Percentiles rank a stretch among this genome's conserved stretches.
Evolutionary conservation across 768 basidiomycete genomes (phyloP).

Genomic region (Hydnomerulius pinastri): DNA sequence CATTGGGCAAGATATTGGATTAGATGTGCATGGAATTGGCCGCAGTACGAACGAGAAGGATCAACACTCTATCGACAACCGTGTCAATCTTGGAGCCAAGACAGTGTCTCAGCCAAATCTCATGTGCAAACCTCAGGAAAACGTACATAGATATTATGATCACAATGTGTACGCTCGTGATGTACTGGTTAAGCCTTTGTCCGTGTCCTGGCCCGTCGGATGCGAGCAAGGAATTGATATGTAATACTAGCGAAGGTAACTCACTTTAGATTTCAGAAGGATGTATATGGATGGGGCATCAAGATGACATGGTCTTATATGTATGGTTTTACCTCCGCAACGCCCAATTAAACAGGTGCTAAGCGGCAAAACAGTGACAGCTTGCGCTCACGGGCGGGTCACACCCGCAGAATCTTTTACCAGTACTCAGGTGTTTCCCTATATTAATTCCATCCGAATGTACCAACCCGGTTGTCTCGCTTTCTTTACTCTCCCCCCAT

Average conservation of each 20-base stretch:
- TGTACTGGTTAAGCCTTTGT: no score
- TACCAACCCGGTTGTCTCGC: no score
- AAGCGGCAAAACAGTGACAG: no score
- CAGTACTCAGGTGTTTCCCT: neutral
- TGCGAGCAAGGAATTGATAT: neutral
- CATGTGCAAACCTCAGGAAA: no score
- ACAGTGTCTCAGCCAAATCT: neutral
- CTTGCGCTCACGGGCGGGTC: constrained; percentile 8
- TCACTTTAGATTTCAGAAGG: neutral
- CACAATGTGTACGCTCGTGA: no score
- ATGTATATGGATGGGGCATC: neutral
- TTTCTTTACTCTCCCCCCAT: neutral
- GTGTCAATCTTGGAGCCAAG: neutral
- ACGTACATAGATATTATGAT: no score
- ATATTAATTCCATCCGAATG: constrained; percentile 8
- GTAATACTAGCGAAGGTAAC: neutral
- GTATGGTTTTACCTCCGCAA: neutral
- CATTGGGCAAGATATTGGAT: neutral
- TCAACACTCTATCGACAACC: neutral
- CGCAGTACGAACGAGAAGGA: neutral
- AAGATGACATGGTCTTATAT: no score
- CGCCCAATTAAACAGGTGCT: neutral
- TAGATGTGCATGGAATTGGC: neutral
- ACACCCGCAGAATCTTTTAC: constrained; percentile 14
- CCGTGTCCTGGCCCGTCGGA: neutral